Conservation (phyloP, 1,284 basidiomycete species). For the Kalmanozyma brasiliensis region DNA sequence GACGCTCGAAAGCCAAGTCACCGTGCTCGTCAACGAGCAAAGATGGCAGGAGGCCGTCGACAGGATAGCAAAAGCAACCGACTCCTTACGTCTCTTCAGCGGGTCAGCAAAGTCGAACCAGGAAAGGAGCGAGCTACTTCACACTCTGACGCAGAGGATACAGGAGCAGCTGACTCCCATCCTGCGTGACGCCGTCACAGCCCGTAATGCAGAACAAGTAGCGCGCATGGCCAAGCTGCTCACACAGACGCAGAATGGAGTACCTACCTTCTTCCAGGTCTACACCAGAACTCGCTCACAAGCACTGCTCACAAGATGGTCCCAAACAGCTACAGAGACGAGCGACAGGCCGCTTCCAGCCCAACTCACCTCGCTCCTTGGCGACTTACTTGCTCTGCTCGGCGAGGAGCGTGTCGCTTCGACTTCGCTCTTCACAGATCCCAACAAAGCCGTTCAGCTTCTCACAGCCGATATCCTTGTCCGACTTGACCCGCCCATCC, state of each 20-base stretch:
- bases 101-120: slow-evolving; percentile 35
- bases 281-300: slow-evolving; percentile 33
- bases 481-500: slow-evolving; percentile 38
- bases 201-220: slow-evolving; percentile 15
- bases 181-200: slow-evolving; percentile 22
- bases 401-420: slow-evolving; percentile 47
- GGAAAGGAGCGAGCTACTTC: slow-evolving; percentile 29
- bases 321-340: slow-evolving; percentile 20
- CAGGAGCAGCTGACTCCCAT: slow-evolving; percentile 28
- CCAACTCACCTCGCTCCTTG: slow-evolving; percentile 24
- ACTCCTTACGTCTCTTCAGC: slow-evolving; percentile 38
- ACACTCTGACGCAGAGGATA: slow-evolving; percentile 24
- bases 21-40: slow-evolving; percentile 20
- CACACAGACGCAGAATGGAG: slow-evolving; percentile 16
- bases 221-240: slow-evolving; percentile 25
- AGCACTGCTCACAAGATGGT: slow-evolving; percentile 28
- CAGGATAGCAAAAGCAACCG: slow-evolving; percentile 36
- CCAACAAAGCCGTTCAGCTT: slow-evolving; percentile 22
- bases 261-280: slow-evolving; percentile 21
- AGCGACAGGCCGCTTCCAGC: slow-evolving; percentile 22
- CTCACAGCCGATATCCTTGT: slow-evolving; percentile 25
- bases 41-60: slow-evolving; percentile 41
- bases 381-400: slow-evolving; percentile 39
- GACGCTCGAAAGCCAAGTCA: slow-evolving; percentile 45
- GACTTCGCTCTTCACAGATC: slow-evolving; percentile 33